phyloP scores from a whole-genome alignment of 108 stramenopile species.

The Cyclotella choctawhatcheeana region DNA sequence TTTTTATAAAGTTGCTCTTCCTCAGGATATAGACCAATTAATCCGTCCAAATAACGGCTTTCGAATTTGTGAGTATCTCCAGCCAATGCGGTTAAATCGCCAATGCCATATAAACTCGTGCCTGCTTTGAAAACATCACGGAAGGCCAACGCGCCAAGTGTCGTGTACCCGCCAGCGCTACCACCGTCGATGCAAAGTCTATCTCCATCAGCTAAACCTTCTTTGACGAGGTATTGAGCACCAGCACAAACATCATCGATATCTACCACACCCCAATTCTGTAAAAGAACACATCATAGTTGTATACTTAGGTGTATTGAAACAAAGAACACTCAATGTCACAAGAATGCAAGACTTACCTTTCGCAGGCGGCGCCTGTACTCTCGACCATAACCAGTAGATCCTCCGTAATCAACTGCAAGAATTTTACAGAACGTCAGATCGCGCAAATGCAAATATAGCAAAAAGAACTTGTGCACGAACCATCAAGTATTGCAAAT shows the following conservation, averaged over 20 bases:
- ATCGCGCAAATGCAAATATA: no score
- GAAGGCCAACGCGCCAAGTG: slow-evolving; percentile 78
- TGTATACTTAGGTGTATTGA: no score
- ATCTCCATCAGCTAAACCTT: slow-evolving; percentile 65
- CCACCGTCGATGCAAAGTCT: slow-evolving; percentile 86
- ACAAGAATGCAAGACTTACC: neutral
- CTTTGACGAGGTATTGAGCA: slow-evolving; percentile 63
- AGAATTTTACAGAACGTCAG: no score
- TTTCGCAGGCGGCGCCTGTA: slow-evolving; percentile 69
- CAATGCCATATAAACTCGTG: slow-evolving; percentile 76
- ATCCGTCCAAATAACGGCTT: slow-evolving; percentile 77
- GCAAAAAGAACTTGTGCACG: no score
- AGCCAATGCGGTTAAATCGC: slow-evolving; percentile 76
- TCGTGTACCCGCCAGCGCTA: slow-evolving; percentile 86
- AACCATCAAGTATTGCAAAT: slow-evolving; percentile 86
- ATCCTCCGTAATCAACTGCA: slow-evolving; percentile 87
- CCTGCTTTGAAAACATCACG: slow-evolving; percentile 77
- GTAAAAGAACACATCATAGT: neutral
- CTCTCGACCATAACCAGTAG: slow-evolving; percentile 79
- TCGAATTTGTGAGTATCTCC: slow-evolving; percentile 89
- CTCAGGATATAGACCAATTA: slow-evolving; percentile 76
- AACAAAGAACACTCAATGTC: no score
- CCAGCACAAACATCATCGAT: slow-evolving; percentile 81
- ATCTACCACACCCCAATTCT: slow-evolving; percentile 81
- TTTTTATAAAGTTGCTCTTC: slow-evolving; percentile 67